These are phyloP conservation scores for Ephemerocybe angulata DNA, from an alignment of 768 basidiomycete species.

Conservation along the genomic window DNA sequence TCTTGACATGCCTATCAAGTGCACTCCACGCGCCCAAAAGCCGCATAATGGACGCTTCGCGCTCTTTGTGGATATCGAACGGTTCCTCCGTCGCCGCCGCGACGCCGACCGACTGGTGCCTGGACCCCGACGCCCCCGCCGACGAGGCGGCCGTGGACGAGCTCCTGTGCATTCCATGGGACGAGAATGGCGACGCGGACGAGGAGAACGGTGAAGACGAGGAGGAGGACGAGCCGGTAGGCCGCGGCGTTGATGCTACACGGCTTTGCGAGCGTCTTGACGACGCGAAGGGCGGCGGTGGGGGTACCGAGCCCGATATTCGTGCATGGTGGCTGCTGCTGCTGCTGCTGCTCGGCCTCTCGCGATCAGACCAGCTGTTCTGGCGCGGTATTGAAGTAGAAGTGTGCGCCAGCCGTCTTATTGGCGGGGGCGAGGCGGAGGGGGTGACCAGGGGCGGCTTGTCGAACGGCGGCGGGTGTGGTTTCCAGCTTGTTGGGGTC, in stretches of 20 bases:
- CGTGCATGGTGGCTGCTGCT: too few relatives aligned
- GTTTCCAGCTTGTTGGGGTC: not conserved
- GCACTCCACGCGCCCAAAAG: constrained; percentile 63
- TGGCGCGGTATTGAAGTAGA: too few relatives aligned
- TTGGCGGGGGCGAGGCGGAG: constrained; percentile 49
- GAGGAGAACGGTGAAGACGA: constrained; percentile 43
- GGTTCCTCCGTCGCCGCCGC: constrained; percentile 23
- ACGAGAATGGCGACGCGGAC: constrained; percentile 26
- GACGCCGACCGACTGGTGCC: constrained; percentile 5
- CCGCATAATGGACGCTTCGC: constrained; percentile 53
- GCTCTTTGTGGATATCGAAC: constrained; percentile 48
- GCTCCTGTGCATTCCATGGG: too few relatives aligned
- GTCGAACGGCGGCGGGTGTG: not conserved
- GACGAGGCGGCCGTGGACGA: constrained; percentile 38
- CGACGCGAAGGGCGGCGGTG: not conserved
- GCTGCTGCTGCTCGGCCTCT: too few relatives aligned
- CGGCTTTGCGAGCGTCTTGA: not conserved
- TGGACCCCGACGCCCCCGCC: constrained; percentile 24
- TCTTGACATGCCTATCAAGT: constrained; percentile 54
- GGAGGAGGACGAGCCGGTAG: constrained; percentile 42
- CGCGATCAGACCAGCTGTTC: not conserved
- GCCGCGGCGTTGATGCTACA: constrained; percentile 7
- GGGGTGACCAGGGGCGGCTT: constrained; percentile 43
- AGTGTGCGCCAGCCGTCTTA: too few relatives aligned
- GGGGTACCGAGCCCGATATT: constrained; percentile 20